Evolutionary conservation across 805 yeast species (phyloP), one percentile per base, ranked within the genome.

Genomic region (Blastobotrys attinorum): DNA sequence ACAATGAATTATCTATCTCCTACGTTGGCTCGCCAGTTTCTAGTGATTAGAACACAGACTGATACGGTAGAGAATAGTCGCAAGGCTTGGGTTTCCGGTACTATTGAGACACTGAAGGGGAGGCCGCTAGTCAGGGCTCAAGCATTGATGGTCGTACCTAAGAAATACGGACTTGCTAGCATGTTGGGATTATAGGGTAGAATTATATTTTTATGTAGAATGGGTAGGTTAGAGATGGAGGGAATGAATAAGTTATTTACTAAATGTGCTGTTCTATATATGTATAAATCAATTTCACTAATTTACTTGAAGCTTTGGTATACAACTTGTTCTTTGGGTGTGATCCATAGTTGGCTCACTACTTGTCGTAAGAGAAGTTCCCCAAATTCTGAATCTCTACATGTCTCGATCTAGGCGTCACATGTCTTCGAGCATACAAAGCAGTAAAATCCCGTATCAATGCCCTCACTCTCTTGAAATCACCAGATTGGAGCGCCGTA

Each of bases 381-480:
- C 31, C 33, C 17, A 8, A n/a, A 31, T 31, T 31, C n/a, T n/a
- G n/a, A n/a, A n/a, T n/a, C n/a, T n/a, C n/a, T n/a, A 32, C 36
- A 32, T 21, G 29, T 4, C 29, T 11, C 11, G 69, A 50, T 60
- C 73, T 58, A 45, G 75, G 66, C 4, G 69, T 71, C 18, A 85
- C 73, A 54, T 85, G 83, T 59, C 86, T 82, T 53, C 95, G 70
- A 25, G 81, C 66, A 63, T 86, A 88, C 92, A 96, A 84, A 43
- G 72, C 77, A 32, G 85, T 77, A 58, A 89, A 90, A 58, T 83
- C 90, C 55, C 79, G 76, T 43, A 89, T 66, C 37, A 83, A 72
- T 2, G 77, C 68, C 54, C 95, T 75, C 21, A 86, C 77, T 50
- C 85, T 75, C 59, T 90, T 75, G 60, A 71, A 79, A 61, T 87